Base-by-base conservation (phyloP, 2,329 filamentous ascomycete genomes). In the Lachnellula occidentalis region DNA sequence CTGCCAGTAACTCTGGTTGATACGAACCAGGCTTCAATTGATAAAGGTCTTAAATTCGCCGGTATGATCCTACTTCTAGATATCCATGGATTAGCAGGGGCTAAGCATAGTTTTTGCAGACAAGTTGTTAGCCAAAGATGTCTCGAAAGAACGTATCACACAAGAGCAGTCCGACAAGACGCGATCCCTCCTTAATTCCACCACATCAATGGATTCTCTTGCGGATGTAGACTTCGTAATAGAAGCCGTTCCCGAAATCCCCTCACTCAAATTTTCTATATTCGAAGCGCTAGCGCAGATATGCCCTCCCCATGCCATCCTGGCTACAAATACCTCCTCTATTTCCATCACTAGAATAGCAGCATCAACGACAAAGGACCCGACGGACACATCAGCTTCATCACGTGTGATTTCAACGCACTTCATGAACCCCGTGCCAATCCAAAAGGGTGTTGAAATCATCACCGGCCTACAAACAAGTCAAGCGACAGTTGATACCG, bases 351-450 rank as follows among this genome's bases (percentile, higher is more conserved):
- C 94, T 43, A 88, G 87, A 68, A 96, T 99, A 66, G 94, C 94
- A 19, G 92, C 94, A 3, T 83, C 92, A 9, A 92, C 92, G 1
- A 87, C 85, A 24, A 77, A 78, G 53, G 83, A 95, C 68, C 87
- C 90, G 1, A 92, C 76, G 17, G 88, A 96, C 67, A 85, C 89
- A 22, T 86, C 85, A 43, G 88, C 86, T 41, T 87, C 90, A 43
- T 92, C 90, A 5, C 87, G 94, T 47, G 94, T 99, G 9, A 84
- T 99, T 53, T 90, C 90, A 50, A 97, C 94, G 15, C 94, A 99
- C 73, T 99, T 99, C 74, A 99, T 99, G 94, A 99, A 99, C 77
- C 94, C 94, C 0, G 94, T 99, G 0, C 94, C 94, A 2, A 76
- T 99, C 34, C 94, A 97, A 70, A 96, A 96, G 73, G 94, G 94